Evolutionary conservation across 148 eudicot species (phyloP), one percentile per base, ranked within the genome.

Genomic region (Mesembryanthemum crystallinum): DNA sequence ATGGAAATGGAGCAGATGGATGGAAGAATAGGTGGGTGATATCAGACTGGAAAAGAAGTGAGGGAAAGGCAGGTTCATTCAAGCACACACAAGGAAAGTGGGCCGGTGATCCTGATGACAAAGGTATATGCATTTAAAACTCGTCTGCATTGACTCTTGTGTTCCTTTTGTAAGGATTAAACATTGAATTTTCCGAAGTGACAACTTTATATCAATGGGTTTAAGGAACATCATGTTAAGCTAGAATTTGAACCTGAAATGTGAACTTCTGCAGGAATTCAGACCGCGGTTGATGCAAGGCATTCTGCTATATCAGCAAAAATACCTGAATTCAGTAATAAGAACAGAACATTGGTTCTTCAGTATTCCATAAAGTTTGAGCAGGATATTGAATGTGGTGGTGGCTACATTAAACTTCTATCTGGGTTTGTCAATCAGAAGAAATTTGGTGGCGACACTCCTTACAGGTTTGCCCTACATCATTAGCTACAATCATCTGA

Each of bases 391-490:
- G 97, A 92, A 82, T 92, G 97, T 68, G 94, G 97, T 47, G 97
- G 97, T 42, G 97, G 91, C 32, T 92, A 92, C 68, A 88, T 92
- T 45, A 92, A 92, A 80, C 89, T 92, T 28, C 73, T 92, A 39
- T 88, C 91, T n/a, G 92, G 92, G 64, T 86, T 78, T 77, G 91
- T 92, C 69, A 87, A 90, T 71, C 97, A 92, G 76, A 92, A 92
- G 86, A 92, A 90, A 80, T 92, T 92, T 61, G 94, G 97, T 28
- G 97, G 97, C 10, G 97, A 90, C 81, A 88, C 94, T 63, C 97
- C 97, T 73, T 90, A 92, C 87, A 92, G 97, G 97, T 89, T 69
- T 64, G 79, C 67, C 24, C 24, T 66, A 8, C 49, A 42, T 20
- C 55, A 28, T 76, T 59, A 37, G 43, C 27, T 45, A 66, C 18